Evolutionary conservation across 441 rosid species (phyloP).

Genomic region (Oxalis stricta): DNA sequence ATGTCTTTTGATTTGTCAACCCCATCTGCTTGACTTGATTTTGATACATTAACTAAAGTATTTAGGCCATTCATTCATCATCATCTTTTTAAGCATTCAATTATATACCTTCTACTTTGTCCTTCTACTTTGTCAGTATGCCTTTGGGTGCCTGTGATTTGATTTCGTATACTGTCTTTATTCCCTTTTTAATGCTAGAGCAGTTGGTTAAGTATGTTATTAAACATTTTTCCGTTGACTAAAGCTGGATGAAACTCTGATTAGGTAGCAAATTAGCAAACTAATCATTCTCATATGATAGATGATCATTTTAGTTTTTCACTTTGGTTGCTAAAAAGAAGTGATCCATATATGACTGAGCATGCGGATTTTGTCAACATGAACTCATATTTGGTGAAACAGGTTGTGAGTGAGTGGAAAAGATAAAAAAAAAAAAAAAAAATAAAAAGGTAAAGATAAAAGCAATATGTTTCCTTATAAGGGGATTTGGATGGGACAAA

Average conservation of each 20-base stretch:
- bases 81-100: slow-evolving; percentile 13
- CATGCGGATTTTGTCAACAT: no score
- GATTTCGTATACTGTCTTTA: background rate
- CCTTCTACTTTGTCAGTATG: slow-evolving; percentile 9
- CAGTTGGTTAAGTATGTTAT: slow-evolving; percentile 14
- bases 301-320: no score
- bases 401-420: no score
- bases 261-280: slow-evolving; percentile 13
- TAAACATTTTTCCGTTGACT: background rate
- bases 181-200: slow-evolving; percentile 8
- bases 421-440: no score
- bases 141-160: background rate
- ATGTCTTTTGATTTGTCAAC: no score
- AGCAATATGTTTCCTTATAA: slow-evolving; percentile 17
- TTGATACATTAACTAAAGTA: no score
- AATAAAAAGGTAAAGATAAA: slow-evolving; percentile 1
- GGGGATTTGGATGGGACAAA: background rate
- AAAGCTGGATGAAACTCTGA: slow-evolving; percentile 1
- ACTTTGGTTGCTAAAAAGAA: no score
- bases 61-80: background rate
- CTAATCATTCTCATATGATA: no score
- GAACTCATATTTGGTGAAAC: no score
- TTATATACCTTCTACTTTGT: slow-evolving; percentile 35
- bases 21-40: no score
- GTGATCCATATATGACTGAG: no score